Percentiles rank a stretch among this genome's conserved stretches.
Conservation (phyloP, 345 rosid genomes). For the Camelina sativa region DNA sequence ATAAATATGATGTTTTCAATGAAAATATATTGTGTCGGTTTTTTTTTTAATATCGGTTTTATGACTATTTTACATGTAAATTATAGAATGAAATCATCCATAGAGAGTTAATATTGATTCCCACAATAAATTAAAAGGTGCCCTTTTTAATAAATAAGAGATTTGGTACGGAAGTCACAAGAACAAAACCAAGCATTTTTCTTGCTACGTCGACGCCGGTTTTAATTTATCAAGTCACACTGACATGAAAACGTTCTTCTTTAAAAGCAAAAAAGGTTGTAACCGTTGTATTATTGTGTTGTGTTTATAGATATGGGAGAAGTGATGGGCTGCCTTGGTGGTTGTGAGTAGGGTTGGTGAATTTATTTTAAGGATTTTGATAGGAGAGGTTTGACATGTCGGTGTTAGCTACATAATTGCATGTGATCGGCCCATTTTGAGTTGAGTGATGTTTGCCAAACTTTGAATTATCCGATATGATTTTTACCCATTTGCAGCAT, state of each 20-base stretch:
- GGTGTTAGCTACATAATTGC: slow-evolving; percentile 25
- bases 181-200: background rate
- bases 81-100: slow-evolving; percentile 34
- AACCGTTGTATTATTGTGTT: background rate
- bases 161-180: slow-evolving; percentile 15
- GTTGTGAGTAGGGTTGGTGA: slow-evolving; percentile 36
- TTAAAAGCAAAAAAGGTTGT: background rate
- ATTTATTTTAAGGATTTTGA: slow-evolving; percentile 31
- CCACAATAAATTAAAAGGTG: background rate
- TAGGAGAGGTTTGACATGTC: slow-evolving; percentile 27
- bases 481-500: background rate
- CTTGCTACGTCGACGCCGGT: slow-evolving; percentile 15
- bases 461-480: slow-evolving; percentile 18
- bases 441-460: slow-evolving; percentile 15
- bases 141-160: background rate
- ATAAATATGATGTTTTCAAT: background rate
- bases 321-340: slow-evolving; percentile 35
- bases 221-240: background rate
- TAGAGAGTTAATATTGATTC: slow-evolving; percentile 27
- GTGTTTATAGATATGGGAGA: slow-evolving; percentile 15
- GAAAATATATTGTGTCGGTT: slow-evolving; percentile 1
- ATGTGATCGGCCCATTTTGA: slow-evolving; percentile 20
- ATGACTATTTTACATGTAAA: slow-evolving; percentile 19
- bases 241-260: background rate
- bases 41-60: background rate